Base-by-base conservation (phyloP, 2,329 filamentous ascomycete species). In the Incumbomyces lentus region DNA sequence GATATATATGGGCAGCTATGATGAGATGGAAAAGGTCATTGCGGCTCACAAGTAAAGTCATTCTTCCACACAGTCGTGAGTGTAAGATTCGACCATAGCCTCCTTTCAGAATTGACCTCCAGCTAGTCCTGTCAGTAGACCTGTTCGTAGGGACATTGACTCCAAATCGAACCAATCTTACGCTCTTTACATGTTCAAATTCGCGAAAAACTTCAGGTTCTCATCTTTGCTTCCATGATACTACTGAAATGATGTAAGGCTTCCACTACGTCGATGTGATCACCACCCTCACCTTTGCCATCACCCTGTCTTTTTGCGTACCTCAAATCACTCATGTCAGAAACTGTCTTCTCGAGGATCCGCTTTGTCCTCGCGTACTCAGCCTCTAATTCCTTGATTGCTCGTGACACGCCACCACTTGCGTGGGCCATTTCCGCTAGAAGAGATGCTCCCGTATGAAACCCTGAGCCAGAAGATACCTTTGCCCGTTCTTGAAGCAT, bases 1-100 rank as follows among this genome's bases (percentile, higher is more conserved):
- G 56, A 95, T 98, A 61, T 98, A 93, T 71, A 77, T 98, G 73
- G 92, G 92, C 54, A 95, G 88, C 59, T 87, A 84, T 58, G 86
- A 94, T 52, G 92, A 98, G 72, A 78, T 98, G 40, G 87, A 95
- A 72, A 95, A 94, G 75, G 86, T 96, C 56, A 94, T 95, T 67
- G 71, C 79, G 51, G 82, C 83, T 60, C 83, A 92, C 71, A 82
- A 83, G 67, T 58, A 47, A 26, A 26, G 8, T 8, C 22, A 26
- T 26, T 8, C 22, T 5, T 26, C 22, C 8, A 5, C 5, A 26
- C 8, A 26, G 22, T 26, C 22, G 4, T 26, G 22, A 26, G 22
- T 26, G 22, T 26, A 8, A 26, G 22, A 26, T 8, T 26, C 22
- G 5, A 26, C 22, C 22, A 26, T 4, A 26, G 22, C 22, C 22